These are phyloP conservation scores for Withania somnifera DNA, from an alignment of 305 asterid species.

Conservation along the genomic window DNA sequence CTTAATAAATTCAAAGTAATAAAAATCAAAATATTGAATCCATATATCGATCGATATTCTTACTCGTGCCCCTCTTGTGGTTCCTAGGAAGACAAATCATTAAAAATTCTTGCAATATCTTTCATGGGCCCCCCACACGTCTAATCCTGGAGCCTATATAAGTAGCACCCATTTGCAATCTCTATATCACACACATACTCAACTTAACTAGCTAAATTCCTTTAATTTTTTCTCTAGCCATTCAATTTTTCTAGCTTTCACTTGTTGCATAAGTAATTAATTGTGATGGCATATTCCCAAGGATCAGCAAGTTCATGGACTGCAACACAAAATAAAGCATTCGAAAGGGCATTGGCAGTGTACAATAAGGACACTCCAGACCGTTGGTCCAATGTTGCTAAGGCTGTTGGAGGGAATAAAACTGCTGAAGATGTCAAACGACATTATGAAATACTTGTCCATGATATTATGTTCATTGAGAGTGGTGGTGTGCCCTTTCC, in stretches of 20 bases:
- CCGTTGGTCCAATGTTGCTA: slow-evolving; percentile 87
- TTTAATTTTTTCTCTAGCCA: too few relatives aligned
- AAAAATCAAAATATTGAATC: too few relatives aligned
- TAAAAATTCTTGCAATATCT: not conserved
- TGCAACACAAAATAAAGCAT: slow-evolving; percentile 68
- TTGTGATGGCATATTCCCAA: too few relatives aligned
- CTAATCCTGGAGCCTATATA: too few relatives aligned
- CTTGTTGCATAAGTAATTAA: too few relatives aligned
- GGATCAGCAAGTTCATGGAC: slow-evolving; percentile 35
- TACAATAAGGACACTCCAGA: slow-evolving; percentile 73
- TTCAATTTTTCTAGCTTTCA: too few relatives aligned
- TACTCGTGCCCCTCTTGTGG: slow-evolving; percentile 7
- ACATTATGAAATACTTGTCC: slow-evolving; percentile 58
- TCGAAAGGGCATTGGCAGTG: slow-evolving; percentile 73
- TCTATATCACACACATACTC: not conserved
- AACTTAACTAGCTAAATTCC: too few relatives aligned
- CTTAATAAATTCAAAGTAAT: too few relatives aligned
- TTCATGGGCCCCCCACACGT: not conserved
- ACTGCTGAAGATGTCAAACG: slow-evolving; percentile 71
- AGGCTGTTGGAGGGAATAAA: slow-evolving; percentile 61
- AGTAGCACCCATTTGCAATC: not conserved
- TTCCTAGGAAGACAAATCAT: slow-evolving; percentile 4
- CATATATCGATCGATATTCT: too few relatives aligned
- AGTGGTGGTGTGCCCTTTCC: slow-evolving; percentile 75
- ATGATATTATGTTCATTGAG: slow-evolving; percentile 57